Base-by-base conservation (phyloP, 1,284 basidiomycete genomes). In the Tilletia caries region DNA sequence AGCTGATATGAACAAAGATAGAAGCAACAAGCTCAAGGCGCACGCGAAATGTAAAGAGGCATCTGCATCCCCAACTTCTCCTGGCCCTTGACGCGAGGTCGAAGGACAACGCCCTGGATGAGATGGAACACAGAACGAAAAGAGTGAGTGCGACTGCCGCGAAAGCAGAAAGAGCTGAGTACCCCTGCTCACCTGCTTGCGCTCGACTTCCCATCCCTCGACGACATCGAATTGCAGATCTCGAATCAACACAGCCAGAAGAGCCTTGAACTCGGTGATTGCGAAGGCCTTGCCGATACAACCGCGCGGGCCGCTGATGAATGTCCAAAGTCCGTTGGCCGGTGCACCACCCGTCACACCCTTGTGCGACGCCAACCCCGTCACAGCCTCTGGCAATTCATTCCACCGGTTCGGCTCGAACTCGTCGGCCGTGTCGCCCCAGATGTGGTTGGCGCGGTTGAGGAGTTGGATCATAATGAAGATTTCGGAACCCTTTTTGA, bases 341-440 rank as follows among this genome's bases (percentile, higher is more conserved):
- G 77, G 77, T 1, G 76, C 27, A 37, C 74, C 75, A 5, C 74
- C 73, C n/a, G 58, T 29, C 6, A 29, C 33, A 12, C 58, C 58
- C 29, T 12, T 33, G 10, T 33, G 20, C 29, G 29, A 13, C 10
- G 32, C 15, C 27, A 62, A 29, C 2, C 70, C 62, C 18, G 41
- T 41, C 27, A 74, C 72, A 0, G 54, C 48, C 0, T 44, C 12
- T 15, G 80, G 80, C 0, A 80, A 68, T 43, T 78, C 46, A 13
- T 65, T 70, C 72, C 78, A 82, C 0, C 80, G 73, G 44, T 79
- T 76, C 3, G 80, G 80, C 23, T 73, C 68, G 66, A 82, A 82
- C 12, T 70, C 54, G 23, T 74, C 71, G 0, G 79, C 76, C 43
- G 79, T 76, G 8, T 70, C 46, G 8, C 80, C 80, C 71, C 75